Percentiles rank a stretch among this genome's conserved stretches.
Conservation (phyloP, 495 filamentous ascomycete genomes). For the Cudoniella acicularis region DNA sequence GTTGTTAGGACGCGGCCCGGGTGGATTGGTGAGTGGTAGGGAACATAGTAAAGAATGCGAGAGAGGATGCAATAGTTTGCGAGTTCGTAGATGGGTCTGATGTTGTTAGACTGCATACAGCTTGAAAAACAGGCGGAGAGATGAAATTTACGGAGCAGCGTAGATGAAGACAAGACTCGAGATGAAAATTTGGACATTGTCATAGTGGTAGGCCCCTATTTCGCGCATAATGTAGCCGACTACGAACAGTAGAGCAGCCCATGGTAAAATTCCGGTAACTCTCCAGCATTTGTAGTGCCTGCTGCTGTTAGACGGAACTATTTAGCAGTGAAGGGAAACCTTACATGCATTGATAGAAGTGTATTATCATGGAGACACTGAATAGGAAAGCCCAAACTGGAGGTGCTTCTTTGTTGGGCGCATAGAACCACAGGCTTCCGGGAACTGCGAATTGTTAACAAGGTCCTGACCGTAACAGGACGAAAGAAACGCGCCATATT, state of each 20-base stretch:
- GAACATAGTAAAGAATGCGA: constrained; percentile 73
- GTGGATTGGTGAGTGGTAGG: constrained; percentile 72
- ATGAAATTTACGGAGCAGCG: constrained; percentile 55
- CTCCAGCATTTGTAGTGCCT: constrained; percentile 46
- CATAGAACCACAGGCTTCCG: constrained; percentile 65
- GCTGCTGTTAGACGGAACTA: constrained; percentile 4
- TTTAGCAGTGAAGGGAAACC: constrained; percentile 16
- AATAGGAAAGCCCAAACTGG: constrained; percentile 67
- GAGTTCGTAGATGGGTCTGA: constrained; percentile 66
- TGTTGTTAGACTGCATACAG: constrained; percentile 11
- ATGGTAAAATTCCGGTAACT: constrained; percentile 53
- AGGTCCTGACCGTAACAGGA: background rate
- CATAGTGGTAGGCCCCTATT: constrained; percentile 55
- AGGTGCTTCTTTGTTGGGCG: constrained; percentile 68
- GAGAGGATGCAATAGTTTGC: constrained; percentile 75
- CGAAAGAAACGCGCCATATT: constrained; percentile 28
- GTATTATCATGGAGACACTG: constrained; percentile 50
- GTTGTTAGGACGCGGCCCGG: constrained; percentile 72
- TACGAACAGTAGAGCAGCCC: constrained; percentile 43
- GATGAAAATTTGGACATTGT: constrained; percentile 55
- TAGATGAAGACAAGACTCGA: constrained; percentile 58
- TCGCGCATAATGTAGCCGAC: constrained; percentile 57
- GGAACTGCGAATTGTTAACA: constrained; percentile 29
- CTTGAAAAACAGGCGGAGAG: background rate
- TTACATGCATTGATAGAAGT: constrained; percentile 63